Base-by-base conservation (phyloP, 495 filamentous ascomycete species). In the Neurospora africana region DNA sequence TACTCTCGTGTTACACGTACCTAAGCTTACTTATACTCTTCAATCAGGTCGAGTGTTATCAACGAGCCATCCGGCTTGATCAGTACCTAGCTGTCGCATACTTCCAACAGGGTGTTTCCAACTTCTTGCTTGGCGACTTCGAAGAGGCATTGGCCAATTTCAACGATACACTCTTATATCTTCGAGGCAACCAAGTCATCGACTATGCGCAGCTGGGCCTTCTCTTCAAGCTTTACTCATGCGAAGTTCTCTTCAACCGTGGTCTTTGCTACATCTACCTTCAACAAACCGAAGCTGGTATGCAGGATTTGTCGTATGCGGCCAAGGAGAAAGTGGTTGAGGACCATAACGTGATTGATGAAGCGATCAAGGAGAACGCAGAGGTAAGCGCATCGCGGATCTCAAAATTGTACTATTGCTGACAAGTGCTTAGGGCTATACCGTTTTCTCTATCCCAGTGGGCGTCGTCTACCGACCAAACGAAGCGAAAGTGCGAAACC, bases 31-130 rank as follows among this genome's bases (percentile, higher is more conserved):
- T 11, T 68, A 65, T 44, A 70, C 68, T 72, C 35, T 15, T 58
- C 61, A 5, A 40, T 65, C 78, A 98, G 95, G 93, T 98, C 74
- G 91, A 96, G 81, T 97, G 90, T 82, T 99, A 98, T 80, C 94
- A 97, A 81, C 89, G 91, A 75, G 93, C 96, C 27, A 89, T 97
- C 74, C 86, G 89, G 68, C 85, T 97, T 43, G 95, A 99, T 79
- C 91, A 93, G 75, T 99, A 97, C 76, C 91, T 99, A 27, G 95
- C 95, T 67, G 93, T 99, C 68, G 96, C 95, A 37, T 99, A 98
- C 80, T 99, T 99, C 82, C 95, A 99, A 77, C 92, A 98, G 82
- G 95, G 95, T 35, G 95, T 99, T 2, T 98, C 96, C 41, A 99
- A 98, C 81, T 99, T 99, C 84, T 84, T 99, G 69, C 86, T 98